Conservation (phyloP, 495 filamentous ascomycete genomes). For the Daldinia caldariorum region DNA sequence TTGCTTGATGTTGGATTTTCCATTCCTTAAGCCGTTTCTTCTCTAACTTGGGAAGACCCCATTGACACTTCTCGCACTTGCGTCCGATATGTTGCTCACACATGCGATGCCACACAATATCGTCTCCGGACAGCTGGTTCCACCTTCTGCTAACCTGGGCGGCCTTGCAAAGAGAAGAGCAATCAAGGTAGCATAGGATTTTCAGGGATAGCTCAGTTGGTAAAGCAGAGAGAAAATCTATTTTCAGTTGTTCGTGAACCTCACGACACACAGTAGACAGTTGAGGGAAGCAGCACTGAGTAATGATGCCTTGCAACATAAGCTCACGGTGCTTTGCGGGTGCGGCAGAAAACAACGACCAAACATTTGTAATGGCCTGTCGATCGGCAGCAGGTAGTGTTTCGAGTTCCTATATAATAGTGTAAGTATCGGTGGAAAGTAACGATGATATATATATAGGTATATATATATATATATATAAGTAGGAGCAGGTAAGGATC, state of each 20-base stretch:
- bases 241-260: conserved; percentile 89
- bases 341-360: conserved; percentile 96
- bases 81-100: conserved; percentile 94
- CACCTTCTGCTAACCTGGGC: conserved; percentile 93
- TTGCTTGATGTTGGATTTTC: conserved; percentile 77
- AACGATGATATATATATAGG: neutral
- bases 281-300: conserved; percentile 97
- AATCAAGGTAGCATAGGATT: conserved; percentile 92
- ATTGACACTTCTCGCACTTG: conserved; percentile 97
- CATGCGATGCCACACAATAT: conserved; percentile 99
- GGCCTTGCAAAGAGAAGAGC: conserved; percentile 94
- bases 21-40: conserved; percentile 86
- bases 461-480: too few relatives aligned
- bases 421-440: conserved; percentile 1
- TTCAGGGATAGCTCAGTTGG: conserved; percentile 92
- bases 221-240: conserved; percentile 90
- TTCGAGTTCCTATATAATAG: conserved; percentile 72
- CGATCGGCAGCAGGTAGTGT: conserved; percentile 82
- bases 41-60: conserved; percentile 90
- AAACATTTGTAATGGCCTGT: conserved; percentile 93
- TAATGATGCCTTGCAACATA: conserved; percentile 93
- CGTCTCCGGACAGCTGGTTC: conserved; percentile 89
- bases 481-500: conserved; percentile 39
- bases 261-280: conserved; percentile 88
- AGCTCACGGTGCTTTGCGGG: conserved; percentile 92